Base-by-base conservation (phyloP, 805 yeast genomes). In the Yarrowia porcina region DNA sequence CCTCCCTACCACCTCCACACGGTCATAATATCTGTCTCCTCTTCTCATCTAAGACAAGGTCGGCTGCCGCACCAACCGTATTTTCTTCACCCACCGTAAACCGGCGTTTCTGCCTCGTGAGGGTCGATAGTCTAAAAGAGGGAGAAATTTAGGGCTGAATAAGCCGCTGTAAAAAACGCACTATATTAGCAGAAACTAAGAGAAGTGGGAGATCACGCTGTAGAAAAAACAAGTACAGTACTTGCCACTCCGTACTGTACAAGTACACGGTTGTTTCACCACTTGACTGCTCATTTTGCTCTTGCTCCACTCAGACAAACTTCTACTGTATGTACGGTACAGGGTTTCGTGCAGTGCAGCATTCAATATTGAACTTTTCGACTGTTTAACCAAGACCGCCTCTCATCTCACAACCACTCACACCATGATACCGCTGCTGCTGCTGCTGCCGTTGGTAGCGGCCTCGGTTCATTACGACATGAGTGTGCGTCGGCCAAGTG, bases 391-490 rank as follows among this genome's bases (percentile, higher is more conserved):
- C 27, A 9, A 25, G 8, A 21, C 2, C n/a, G 21, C 45, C 13
- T 3, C 21, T n/a, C 33, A 8, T 11, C 38, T n/a, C 27, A 8
- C 21, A 30, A 18, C 12, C 23, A 5, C 23, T 4, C 17, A n/a
- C 30, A 10, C 25, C 33, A 35, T 52, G 59, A 15, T n/a, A 23
- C 39, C 28, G 59, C 32, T 21, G 32, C 33, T 36, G 44, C 27
- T 44, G 50, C 28, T 23, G 38, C 18, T 18, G 56, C 28, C 32
- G 35, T 17, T 52, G 59, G 59, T 36, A n/a, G 44, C 59, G 44
- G 59, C 59, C 33, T 21, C 44, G 59, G 32, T 52, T 2, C 33
- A 35, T 36, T 36, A 35, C 44, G 59, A 52, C 44, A 52, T 52
- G 59, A 33, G 20, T 12, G 59, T 52, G 59, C 17, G 59, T 11